Conservation (phyloP, 768 basidiomycete genomes). For the Mycena sanguinolenta region DNA sequence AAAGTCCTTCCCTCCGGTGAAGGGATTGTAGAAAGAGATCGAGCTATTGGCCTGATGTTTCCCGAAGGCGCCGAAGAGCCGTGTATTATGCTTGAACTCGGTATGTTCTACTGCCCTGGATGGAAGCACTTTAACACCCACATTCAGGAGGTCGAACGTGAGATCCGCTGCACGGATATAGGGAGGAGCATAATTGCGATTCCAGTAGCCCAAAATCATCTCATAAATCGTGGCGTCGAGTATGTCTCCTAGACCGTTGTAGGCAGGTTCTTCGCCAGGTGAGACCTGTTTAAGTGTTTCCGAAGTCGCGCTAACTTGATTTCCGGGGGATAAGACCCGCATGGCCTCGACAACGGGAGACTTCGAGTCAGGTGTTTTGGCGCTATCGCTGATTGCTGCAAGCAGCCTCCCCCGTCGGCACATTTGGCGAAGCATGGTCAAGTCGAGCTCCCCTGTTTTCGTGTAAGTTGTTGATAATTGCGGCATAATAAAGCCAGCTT, state of each 20-base stretch:
- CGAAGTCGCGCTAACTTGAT: background rate
- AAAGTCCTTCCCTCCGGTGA: conserved; percentile 12
- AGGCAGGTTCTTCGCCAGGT: conserved; percentile 3
- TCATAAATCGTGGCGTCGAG: conserved; percentile 8
- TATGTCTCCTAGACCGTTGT: conserved; percentile 18
- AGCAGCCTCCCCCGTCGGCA: conserved; percentile 23
- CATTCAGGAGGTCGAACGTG: background rate
- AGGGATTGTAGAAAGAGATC: conserved; percentile 23
- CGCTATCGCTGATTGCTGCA: conserved; percentile 20
- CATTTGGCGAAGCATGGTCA: conserved; percentile 29
- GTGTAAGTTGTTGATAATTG: conserved; percentile 1
- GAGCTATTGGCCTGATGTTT: conserved; percentile 14
- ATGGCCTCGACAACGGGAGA: conserved; percentile 16
- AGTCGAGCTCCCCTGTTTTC: conserved; percentile 23
- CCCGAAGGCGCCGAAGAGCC: background rate
- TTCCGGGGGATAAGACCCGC: conserved; percentile 7
- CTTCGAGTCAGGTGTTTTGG: background rate
- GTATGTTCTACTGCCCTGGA: conserved; percentile 14
- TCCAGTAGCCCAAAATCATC: conserved; percentile 27
- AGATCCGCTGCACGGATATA: conserved; percentile 20
- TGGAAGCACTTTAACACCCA: conserved; percentile 11
- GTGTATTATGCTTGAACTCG: conserved; percentile 17
- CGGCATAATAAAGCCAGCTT: background rate
- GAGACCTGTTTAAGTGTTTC: background rate
- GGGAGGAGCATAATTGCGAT: conserved; percentile 14